Percentiles rank a stretch among this genome's conserved stretches.
phyloP scores from a whole-genome alignment of 495 filamentous ascomycete species.

The Penicillium lividum region DNA sequence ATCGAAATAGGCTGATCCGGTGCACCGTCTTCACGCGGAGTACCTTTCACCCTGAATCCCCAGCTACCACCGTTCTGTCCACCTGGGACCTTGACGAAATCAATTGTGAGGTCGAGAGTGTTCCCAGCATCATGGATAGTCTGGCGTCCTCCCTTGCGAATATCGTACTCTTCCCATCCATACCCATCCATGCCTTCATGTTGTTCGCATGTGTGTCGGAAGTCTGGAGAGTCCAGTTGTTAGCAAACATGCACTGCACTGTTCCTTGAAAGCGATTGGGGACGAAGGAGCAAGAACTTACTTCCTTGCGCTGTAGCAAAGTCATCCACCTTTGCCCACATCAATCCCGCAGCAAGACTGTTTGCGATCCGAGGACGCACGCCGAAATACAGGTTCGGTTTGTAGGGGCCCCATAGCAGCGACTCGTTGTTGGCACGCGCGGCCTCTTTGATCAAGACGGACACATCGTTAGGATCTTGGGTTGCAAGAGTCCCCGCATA shows the following conservation, averaged over 20 bases:
- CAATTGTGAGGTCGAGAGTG: conserved; percentile 83
- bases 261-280: not conserved
- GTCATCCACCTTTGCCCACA: conserved; percentile 89
- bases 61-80: conserved; percentile 87
- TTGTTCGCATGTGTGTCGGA: conserved; percentile 95
- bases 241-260: not conserved
- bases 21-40: conserved; percentile 66
- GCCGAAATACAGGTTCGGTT: conserved; percentile 95
- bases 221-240: conserved; percentile 51
- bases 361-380: conserved; percentile 84
- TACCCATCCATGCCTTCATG: conserved; percentile 93
- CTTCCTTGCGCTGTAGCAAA: conserved; percentile 76
- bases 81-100: conserved; percentile 90
- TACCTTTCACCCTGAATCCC: conserved; percentile 85
- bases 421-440: conserved; percentile 71
- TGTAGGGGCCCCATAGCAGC: conserved; percentile 94
- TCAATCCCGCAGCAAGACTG: conserved; percentile 77
- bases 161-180: conserved; percentile 96
- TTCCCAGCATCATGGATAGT: conserved; percentile 88
- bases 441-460: conserved; percentile 43
- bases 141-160: conserved; percentile 80
- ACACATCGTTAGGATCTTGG: conserved; percentile 38
- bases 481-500: conserved; percentile 35
- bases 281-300: conserved; percentile 47
- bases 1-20: conserved; percentile 70